Conservation (phyloP, 75 land plant genomes). For the Larix kaempferi region DNA sequence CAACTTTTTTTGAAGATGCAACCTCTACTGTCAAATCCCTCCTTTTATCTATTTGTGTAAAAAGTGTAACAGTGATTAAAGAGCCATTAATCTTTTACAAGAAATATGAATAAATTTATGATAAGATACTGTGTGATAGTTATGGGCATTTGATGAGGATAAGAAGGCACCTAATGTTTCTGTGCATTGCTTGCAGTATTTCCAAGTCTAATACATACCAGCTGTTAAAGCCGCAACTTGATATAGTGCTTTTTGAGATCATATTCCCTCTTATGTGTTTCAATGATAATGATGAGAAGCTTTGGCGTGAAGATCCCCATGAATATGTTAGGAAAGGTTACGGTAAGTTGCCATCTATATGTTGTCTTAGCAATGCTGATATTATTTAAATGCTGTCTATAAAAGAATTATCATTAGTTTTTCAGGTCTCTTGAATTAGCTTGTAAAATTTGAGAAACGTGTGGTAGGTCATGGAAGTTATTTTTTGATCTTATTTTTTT, state of each 20-base stretch:
- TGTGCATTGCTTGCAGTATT: constrained; percentile 53
- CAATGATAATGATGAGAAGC: constrained; percentile 82
- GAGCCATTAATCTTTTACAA: neutral
- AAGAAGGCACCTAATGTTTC: neutral
- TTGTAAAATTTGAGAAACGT: neutral
- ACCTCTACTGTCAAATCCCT: too few species aligned
- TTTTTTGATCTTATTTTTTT: constrained; percentile 6
- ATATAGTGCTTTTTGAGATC: constrained; percentile 87
- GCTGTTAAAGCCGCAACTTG: constrained; percentile 82
- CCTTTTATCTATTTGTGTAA: neutral
- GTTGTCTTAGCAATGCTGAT: neutral
- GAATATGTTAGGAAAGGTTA: constrained; percentile 99
- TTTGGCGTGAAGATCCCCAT: constrained; percentile 99
- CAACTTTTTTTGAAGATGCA: too few species aligned
- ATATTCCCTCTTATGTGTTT: constrained; percentile 99
- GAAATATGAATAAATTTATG: neutral
- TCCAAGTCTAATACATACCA: constrained; percentile 81
- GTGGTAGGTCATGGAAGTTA: too few species aligned
- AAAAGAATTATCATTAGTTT: neutral
- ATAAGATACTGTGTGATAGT: neutral
- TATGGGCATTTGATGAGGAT: constrained; percentile 3
- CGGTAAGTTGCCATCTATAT: constrained; percentile 48
- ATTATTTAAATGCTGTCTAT: neutral
- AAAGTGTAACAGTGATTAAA: neutral
- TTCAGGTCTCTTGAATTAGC: neutral